Evolutionary conservation across 805 yeast genomes (phyloP), one percentile per base, ranked within the genome.

Genomic region (Suhomyces canberraensis): DNA sequence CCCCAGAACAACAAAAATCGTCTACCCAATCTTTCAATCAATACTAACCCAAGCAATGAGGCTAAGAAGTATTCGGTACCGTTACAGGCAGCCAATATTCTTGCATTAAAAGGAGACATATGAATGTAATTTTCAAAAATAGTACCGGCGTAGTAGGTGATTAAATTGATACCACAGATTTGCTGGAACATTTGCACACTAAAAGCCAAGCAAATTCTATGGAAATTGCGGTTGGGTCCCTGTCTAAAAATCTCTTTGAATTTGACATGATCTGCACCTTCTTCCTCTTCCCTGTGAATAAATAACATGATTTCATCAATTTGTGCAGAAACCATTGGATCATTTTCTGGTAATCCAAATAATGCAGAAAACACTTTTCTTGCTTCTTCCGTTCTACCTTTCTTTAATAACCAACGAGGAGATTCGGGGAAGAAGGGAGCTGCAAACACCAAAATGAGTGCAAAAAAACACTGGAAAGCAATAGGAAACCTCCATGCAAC

Each of bases 151-250:
- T 66, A 67, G 46, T 66, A 62, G 9, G 69, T 64, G 42, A 64
- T 67, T 41, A 73, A 68, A 42, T 71, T 75, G 45, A 69, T 71
- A 42, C 76, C 78, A 35, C 69, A 61, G 37, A 75, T 62, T 44
- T 73, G 78, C 48, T 72, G 78, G 56, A 73, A 57, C 33, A 66
- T 51, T 40, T 73, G 78, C 3, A 66, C 54, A 61, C 70, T 63
- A 11, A 57, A 53, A 2, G 71, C 75, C 25, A 75, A 59, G 46
- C 61, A 54, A n/a, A 62, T 54, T 42, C 80, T 59, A 36, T 74
- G 79, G 53, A 74, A 73, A 43, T 72, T 65, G 40, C 67, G 58
- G 37, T 65, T 66, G 32, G 64, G 57, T 24, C 75, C 77, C 39
- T 66, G 69, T 8, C 52, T 51, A 37, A 70, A 53, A 27, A 71